Base-by-base conservation (phyloP, 176 grass and related monocot genomes). In the Poa annua region DNA sequence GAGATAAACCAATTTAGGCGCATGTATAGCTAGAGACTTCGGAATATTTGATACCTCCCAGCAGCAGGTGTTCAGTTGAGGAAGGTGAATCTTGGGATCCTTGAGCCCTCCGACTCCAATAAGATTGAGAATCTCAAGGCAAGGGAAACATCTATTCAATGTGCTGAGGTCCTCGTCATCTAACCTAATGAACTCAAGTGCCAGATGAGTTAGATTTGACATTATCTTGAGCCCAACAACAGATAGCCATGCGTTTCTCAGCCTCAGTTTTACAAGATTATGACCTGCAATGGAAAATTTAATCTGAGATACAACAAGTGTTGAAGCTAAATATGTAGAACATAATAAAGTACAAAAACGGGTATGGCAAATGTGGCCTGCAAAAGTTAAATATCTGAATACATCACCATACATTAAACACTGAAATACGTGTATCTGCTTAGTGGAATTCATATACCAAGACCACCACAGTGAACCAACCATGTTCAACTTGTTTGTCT, bases 241-340 rank as follows among this genome's bases (percentile, higher is more conserved):
- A 50, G 92, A 98, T 79, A 98, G 80, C 88, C 88, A 97, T 59
- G 92, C 86, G 55, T 97, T 97, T 82, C 60, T 88, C 60, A 97
- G 52, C 41, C 85, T 62, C 78, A 97, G 50, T 66, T 75, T 92
- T 57, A 84, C 2, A 83, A 94, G 88, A 78, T 85, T 85, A 45
- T 39, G 56, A 82, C 92, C 92, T 97, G 86, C 44, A 36, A 45
- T 70, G 53, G 34, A 60, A 84, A 81, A 17, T 45, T 36, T 42
- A 75, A 47, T 52, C 11, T 41, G 70, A 81, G 29, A 77, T 41
- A 22, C 54, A 89, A 3, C 12, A 17, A 65, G 13, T 10, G 7
- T 32, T 42, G 33, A 38, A n/a, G 21, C 39, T 38, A 76, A 57
- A 81, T 29, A 33, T 53, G 71, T 34, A 74, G 25, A 74, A 74